Conservation (phyloP, 139 green algal genomes). For the Closterium sp. region DNA sequence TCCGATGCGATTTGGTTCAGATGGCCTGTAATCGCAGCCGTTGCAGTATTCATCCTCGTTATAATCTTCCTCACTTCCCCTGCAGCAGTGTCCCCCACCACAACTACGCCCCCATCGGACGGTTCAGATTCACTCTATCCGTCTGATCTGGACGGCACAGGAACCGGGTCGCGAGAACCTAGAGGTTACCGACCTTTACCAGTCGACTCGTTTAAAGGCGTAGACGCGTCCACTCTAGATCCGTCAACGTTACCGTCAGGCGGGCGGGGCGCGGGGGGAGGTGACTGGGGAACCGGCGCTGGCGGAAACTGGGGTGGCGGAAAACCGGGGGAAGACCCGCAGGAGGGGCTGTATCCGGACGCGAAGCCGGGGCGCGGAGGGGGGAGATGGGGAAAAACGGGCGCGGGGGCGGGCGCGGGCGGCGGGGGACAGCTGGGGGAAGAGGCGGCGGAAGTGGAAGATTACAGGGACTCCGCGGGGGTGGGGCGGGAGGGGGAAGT, state of each 20-base stretch:
- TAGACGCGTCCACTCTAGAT: not conserved
- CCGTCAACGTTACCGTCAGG: not conserved
- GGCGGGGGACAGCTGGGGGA: not conserved
- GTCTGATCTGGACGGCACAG: not conserved
- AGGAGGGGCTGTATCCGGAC: not conserved
- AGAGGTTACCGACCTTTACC: not conserved
- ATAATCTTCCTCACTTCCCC: not conserved
- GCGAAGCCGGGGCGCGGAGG: not conserved
- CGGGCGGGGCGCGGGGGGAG: not conserved
- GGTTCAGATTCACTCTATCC: not conserved
- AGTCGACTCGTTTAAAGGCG: not conserved
- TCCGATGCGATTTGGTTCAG: not conserved
- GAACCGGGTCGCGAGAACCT: not conserved
- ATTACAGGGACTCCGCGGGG: not conserved
- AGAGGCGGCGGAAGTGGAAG: not conserved
- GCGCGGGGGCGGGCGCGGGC: too few relatives aligned
- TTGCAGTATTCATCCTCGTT: not conserved
- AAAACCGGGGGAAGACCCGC: not conserved
- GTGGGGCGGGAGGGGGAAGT: not conserved
- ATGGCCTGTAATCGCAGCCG: not conserved
- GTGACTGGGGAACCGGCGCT: not conserved
- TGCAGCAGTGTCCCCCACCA: not conserved
- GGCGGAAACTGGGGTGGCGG: not conserved
- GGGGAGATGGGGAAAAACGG: not conserved
- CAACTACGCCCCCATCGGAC: not conserved